Base-by-base conservation (phyloP, 805 yeast genomes). In the Candida ponderosae region DNA sequence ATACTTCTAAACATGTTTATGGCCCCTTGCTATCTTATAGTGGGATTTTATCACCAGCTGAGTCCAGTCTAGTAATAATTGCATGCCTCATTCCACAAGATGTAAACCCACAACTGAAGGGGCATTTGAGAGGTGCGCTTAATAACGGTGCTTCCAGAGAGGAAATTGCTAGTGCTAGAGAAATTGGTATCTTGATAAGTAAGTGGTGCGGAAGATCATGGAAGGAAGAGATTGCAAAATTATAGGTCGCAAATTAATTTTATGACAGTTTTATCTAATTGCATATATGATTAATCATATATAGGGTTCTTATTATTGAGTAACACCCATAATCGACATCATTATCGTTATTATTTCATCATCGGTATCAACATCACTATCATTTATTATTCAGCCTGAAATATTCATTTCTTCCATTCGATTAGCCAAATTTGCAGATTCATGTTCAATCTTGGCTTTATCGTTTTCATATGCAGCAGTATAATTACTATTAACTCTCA, bases 51-150 rank as follows among this genome's bases (percentile, higher is more conserved):
- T 52, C 67, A 4, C 77, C 82, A 1, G 68, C 65, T 44, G 95
- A 87, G 44, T 81, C 96, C 2, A 78, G 90, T 24, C 54, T 86
- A 40, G 79, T 86, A 24, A 76, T 89, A 2, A 73, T 89, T 15
- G 79, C 94, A 1, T 71, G 90, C 42, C 67, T 89, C 46, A 78
- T 89, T 10, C 96, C 97, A 1, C 96, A 86, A 54, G 95, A 89
- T 57, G 96, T 89, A 10, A 86, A 84, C 47, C 95, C 96, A 0
- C 96, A 89, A 50, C 66, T 89, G 46, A 84, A 86, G 59, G 97
- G 97, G 0, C 97, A 89, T 54, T 66, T 89, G 42, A 75, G 72
- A 55, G 97, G 97, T 0, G 96, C 96, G 0, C 43, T 79, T 35
- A 87, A 86, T 50, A 72, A 77, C 21, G 96, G 96, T 0, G 81